A percentile compares a stretch with the other conserved stretches of the same genome.
These are phyloP conservation scores for Eimeria acervulina DNA, from an alignment of 169 alveolate genomes.

Conservation along the genomic window DNA sequence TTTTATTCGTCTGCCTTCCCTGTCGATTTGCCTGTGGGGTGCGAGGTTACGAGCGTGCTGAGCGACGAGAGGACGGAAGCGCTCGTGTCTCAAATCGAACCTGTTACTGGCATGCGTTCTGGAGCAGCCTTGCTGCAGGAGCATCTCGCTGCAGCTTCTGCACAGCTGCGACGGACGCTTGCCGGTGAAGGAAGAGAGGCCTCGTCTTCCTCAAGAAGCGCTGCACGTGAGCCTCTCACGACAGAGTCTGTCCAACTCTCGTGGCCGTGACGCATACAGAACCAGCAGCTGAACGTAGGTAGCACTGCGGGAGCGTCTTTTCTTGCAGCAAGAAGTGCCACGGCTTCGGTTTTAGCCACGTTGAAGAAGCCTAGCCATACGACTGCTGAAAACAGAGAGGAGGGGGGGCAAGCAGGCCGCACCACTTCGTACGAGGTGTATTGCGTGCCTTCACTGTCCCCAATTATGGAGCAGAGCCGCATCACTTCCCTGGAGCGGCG, in stretches of 20 bases:
- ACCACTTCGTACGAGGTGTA: conserved; percentile 78
- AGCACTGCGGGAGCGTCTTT: not conserved
- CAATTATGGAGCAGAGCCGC: conserved; percentile 78
- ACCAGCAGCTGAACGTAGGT: conserved; percentile 12
- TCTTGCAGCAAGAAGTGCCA: not conserved
- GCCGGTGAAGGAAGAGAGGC: conserved; percentile 28
- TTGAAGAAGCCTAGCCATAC: not conserved
- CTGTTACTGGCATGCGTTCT: conserved; percentile 76
- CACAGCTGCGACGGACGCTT: conserved; percentile 65
- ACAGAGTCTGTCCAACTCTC: not conserved
- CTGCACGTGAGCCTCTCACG: conserved; percentile 6
- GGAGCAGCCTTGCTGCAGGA: conserved; percentile 68
- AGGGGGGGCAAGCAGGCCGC: not conserved
- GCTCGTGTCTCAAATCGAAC: conserved; percentile 65
- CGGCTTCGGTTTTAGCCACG: not conserved
- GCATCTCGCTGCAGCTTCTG: conserved; percentile 73
- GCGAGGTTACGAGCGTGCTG: conserved; percentile 69
- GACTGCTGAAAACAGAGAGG: not conserved
- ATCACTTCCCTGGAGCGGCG: conserved; percentile 79
- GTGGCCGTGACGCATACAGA: not conserved
- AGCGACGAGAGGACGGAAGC: conserved; percentile 68
- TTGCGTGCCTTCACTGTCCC: conserved; percentile 82
- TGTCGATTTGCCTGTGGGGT: conserved; percentile 12
- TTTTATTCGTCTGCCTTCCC: not conserved
- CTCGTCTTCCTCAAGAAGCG: not conserved